These are phyloP conservation scores for Graphilbum ipis-grandicollis DNA, from an alignment of 2,329 filamentous ascomycete species.

Conservation along the genomic window DNA sequence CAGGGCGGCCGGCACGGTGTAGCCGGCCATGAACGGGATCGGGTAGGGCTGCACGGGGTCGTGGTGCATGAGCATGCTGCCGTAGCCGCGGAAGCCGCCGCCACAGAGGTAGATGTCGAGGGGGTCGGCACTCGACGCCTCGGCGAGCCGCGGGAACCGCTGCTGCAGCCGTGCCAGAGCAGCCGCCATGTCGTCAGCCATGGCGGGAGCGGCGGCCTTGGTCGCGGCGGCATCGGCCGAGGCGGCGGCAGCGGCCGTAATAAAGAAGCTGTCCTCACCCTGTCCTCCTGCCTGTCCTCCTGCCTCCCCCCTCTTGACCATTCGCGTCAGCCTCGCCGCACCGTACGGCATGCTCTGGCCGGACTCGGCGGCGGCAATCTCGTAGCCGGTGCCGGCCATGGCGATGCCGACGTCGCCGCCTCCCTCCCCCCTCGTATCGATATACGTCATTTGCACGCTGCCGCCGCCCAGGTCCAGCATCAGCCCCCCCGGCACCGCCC, in stretches of 20 bases:
- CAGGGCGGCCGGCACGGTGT: slow-evolving; percentile 41
- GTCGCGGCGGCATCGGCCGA: slow-evolving; percentile 19
- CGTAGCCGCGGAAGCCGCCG: slow-evolving; percentile 81
- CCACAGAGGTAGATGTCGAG: slow-evolving; percentile 73
- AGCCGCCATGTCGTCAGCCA: slow-evolving; percentile 37
- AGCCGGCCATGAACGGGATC: slow-evolving; percentile 67
- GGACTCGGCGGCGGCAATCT: slow-evolving; percentile 31
- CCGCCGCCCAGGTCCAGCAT: slow-evolving; percentile 77
- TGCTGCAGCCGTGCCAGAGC: slow-evolving; percentile 39
- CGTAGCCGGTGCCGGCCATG: slow-evolving; percentile 30
- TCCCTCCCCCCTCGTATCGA: slow-evolving; percentile 25
- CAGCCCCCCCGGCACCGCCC: slow-evolving; percentile 45
- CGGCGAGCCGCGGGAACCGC: slow-evolving; percentile 30
- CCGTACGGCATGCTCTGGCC: slow-evolving; percentile 45
- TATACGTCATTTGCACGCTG: slow-evolving; percentile 47
- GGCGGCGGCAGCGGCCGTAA: slow-evolving; percentile 11
- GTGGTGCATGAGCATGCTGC: slow-evolving; percentile 70
- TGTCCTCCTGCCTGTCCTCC: no score
- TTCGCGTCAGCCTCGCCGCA: slow-evolving; percentile 36
- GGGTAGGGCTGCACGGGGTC: slow-evolving; percentile 64
- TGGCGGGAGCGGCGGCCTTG: slow-evolving; percentile 30
- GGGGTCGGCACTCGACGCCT: slow-evolving; percentile 19
- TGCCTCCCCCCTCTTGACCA: no score
- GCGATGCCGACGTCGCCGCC: slow-evolving; percentile 37
- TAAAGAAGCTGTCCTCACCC: no score